phyloP scores from a whole-genome alignment of 495 filamentous ascomycete species.

The Podospora conica region DNA sequence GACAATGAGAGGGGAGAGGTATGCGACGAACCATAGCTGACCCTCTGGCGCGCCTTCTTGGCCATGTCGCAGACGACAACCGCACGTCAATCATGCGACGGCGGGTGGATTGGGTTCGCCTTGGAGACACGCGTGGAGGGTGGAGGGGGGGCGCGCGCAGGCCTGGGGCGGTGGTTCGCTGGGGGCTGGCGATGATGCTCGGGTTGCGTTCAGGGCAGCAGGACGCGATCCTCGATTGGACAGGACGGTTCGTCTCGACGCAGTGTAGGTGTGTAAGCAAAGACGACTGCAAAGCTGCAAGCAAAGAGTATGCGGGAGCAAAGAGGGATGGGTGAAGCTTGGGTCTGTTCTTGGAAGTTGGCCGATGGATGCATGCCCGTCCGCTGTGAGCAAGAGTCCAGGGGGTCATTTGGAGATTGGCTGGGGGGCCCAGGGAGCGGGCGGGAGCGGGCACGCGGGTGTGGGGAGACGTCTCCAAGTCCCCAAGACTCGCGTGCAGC shows the following conservation, averaged over 20 bases:
- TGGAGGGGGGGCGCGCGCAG: background rate
- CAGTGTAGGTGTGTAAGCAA: background rate
- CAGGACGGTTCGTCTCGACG: background rate
- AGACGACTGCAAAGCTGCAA: background rate
- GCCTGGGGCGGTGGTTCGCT: background rate
- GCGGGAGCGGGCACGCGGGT: background rate
- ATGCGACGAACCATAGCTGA: slow-evolving; percentile 56
- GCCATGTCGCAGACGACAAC: slow-evolving; percentile 39
- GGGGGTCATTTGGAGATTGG: background rate
- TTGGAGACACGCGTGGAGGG: background rate
- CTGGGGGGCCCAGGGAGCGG: too few relatives aligned
- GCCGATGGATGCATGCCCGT: background rate
- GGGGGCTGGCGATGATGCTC: background rate
- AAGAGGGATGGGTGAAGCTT: background rate
- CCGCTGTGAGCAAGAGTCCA: background rate
- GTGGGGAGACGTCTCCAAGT: background rate
- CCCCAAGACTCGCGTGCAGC: background rate
- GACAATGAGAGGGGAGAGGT: slow-evolving; percentile 5
- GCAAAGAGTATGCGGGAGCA: background rate
- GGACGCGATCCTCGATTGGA: background rate
- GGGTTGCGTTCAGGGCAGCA: background rate
- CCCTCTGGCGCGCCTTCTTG: slow-evolving; percentile 58
- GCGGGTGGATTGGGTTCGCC: background rate
- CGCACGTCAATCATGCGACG: slow-evolving; percentile 32
- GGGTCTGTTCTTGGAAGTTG: too few relatives aligned